phyloP scores from a whole-genome alignment of 2,329 filamentous ascomycete species.

The Colletotrichum tropicale region DNA sequence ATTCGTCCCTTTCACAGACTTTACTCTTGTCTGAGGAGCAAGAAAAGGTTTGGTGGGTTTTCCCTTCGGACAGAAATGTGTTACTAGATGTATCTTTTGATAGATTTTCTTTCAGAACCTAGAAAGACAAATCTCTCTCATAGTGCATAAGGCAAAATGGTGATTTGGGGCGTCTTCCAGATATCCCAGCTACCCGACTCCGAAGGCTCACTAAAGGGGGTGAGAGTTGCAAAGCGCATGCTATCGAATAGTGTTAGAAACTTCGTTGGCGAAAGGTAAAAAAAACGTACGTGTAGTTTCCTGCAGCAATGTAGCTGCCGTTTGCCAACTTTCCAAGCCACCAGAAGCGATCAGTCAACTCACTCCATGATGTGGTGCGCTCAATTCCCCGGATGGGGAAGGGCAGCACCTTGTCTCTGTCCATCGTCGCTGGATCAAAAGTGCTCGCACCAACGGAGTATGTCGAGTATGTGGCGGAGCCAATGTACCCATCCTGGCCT shows the following conservation, averaged over 20 bases:
- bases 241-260: not conserved
- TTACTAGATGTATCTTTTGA: not conserved
- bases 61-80: not conserved
- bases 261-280: not conserved
- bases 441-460: slow-evolving; percentile 7
- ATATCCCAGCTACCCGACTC: slow-evolving; percentile 26
- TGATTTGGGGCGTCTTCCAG: slow-evolving; percentile 24
- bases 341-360: slow-evolving; percentile 22
- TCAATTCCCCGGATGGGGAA: slow-evolving; percentile 24
- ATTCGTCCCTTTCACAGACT: not conserved
- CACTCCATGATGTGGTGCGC: slow-evolving; percentile 20
- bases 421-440: slow-evolving; percentile 23
- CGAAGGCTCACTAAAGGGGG: slow-evolving; percentile 26
- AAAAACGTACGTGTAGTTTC: slow-evolving; percentile 23
- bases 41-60: not conserved
- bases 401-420: slow-evolving; percentile 26
- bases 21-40: not conserved
- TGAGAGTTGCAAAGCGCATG: slow-evolving; percentile 28
- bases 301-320: slow-evolving; percentile 27
- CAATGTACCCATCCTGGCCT: slow-evolving; percentile 31
- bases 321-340: slow-evolving; percentile 33
- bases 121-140: not conserved
- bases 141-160: not conserved
- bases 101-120: not conserved
- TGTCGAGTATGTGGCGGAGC: slow-evolving; percentile 26